Evolutionary conservation across 1,139 yeast species (phyloP).

Genomic region (Saccharomycopsis phalli): DNA sequence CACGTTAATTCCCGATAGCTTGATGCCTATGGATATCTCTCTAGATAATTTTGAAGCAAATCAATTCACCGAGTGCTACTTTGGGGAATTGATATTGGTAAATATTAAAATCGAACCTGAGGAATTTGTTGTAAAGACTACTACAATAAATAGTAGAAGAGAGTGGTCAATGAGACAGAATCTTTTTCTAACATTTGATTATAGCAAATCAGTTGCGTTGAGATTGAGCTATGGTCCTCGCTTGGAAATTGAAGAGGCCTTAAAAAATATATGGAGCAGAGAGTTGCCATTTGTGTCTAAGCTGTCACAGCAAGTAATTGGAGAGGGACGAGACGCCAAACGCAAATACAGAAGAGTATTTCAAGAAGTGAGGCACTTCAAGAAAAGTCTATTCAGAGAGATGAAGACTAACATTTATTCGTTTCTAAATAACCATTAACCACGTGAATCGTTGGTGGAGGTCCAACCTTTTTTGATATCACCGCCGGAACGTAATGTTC

Average conservation of each 20-base stretch:
- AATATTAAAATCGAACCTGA: conserved; percentile 1
- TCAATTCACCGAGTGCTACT: conserved; percentile 10
- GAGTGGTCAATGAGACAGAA: too few species aligned
- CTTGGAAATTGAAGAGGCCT: conserved; percentile 1
- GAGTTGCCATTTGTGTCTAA: conserved; percentile 2
- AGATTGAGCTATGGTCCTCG: conserved; percentile 3
- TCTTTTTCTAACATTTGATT: too few species aligned
- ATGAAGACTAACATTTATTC: conserved; percentile 1
- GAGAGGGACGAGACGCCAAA: too few species aligned
- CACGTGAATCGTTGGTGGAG: conserved; percentile 16
- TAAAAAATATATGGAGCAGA: conserved; percentile 2
- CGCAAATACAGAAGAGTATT: too few species aligned
- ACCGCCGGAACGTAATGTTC: conserved; percentile 1
- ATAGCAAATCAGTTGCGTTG: too few species aligned
- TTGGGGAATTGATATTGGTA: conserved; percentile 14
- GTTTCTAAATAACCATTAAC: conserved; percentile 1
- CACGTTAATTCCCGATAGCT: conserved; percentile 4
- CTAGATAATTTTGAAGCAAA: conserved; percentile 6
- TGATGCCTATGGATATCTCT: conserved; percentile 13
- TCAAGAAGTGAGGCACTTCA: too few species aligned
- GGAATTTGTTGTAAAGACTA: background rate
- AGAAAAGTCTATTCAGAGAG: conserved; percentile 2
- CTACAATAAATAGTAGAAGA: too few species aligned
- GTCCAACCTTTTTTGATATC: conserved; percentile 6
- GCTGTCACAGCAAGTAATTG: too few species aligned